A percentile compares a stretch with the other conserved stretches of the same genome.
Evolutionary conservation across 2,329 filamentous ascomycete genomes (phyloP).

Genomic region (Colletotrichum sublineola): DNA sequence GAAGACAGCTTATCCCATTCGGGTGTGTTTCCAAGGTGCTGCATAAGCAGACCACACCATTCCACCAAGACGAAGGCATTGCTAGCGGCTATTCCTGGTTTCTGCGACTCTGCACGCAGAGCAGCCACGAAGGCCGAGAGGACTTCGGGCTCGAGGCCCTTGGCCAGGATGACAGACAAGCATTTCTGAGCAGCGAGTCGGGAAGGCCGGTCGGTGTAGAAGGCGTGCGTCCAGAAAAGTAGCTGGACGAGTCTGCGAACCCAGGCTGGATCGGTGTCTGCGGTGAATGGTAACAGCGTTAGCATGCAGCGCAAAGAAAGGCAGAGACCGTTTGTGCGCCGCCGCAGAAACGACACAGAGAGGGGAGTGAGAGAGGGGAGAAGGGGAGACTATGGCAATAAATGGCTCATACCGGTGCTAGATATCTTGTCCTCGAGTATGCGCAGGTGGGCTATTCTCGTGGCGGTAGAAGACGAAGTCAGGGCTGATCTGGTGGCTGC

Average conservation of each 20-base stretch:
- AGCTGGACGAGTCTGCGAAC: conserved; percentile 73
- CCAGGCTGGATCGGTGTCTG: conserved; percentile 63
- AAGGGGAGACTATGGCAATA: background rate
- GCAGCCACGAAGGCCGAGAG: conserved; percentile 75
- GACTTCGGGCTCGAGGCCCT: conserved; percentile 67
- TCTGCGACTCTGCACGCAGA: conserved; percentile 80
- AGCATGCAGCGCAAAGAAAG: conserved; percentile 13
- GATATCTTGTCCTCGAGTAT: conserved; percentile 68
- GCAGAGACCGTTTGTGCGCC: conserved; percentile 5
- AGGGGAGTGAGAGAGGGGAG: background rate
- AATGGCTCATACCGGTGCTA: conserved; percentile 62
- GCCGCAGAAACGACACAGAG: background rate
- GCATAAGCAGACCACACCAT: conserved; percentile 87
- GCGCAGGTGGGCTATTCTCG: conserved; percentile 68
- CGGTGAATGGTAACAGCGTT: conserved; percentile 29
- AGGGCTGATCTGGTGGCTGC: conserved; percentile 63
- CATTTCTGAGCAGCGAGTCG: conserved; percentile 87
- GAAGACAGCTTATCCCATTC: conserved; percentile 74
- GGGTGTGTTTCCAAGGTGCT: conserved; percentile 73
- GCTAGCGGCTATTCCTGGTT: conserved; percentile 80
- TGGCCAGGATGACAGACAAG: conserved; percentile 75
- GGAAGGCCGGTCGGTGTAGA: conserved; percentile 88
- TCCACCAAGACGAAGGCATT: conserved; percentile 91
- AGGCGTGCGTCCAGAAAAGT: conserved; percentile 88
- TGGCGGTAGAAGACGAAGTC: conserved; percentile 72